Conservation (phyloP, 148 eudicot species). For the Rhododendron mucronatum region DNA sequence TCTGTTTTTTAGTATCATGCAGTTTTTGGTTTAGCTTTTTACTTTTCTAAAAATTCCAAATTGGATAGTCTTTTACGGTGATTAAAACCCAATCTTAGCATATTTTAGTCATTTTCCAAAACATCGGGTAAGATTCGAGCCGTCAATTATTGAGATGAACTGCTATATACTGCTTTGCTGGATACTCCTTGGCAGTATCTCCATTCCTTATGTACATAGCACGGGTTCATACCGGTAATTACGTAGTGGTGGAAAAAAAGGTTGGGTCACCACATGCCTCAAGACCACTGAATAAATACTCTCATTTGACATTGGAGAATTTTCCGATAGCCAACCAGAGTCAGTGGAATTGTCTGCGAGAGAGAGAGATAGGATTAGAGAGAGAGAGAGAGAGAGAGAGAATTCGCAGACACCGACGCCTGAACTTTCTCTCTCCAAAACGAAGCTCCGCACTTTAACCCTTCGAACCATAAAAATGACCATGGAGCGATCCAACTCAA, state of each 20-base stretch:
- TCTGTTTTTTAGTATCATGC: too few relatives aligned
- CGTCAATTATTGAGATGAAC: too few relatives aligned
- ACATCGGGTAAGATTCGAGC: too few relatives aligned
- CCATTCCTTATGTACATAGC: too few relatives aligned
- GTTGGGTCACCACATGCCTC: too few relatives aligned
- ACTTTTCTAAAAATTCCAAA: neutral
- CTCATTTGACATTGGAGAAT: neutral
- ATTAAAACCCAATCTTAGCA: neutral
- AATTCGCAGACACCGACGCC: neutral
- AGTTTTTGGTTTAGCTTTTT: neutral
- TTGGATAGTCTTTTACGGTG: neutral
- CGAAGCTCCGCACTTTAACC: neutral
- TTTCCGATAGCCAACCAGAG: neutral
- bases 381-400: neutral
- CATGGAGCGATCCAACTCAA: slow-evolving; percentile 35
- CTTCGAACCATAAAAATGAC: slow-evolving; percentile 15
- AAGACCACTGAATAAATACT: too few relatives aligned
- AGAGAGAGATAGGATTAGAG: neutral
- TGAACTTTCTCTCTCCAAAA: neutral
- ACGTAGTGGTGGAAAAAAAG: too few relatives aligned
- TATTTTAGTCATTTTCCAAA: neutral
- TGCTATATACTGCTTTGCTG: too few relatives aligned
- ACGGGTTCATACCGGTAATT: too few relatives aligned
- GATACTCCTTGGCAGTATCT: too few relatives aligned
- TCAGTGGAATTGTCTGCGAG: neutral